Percentiles rank a stretch among this genome's conserved stretches.
Conservation (phyloP, 306 rosid species). For the Arachis stenosperma region DNA sequence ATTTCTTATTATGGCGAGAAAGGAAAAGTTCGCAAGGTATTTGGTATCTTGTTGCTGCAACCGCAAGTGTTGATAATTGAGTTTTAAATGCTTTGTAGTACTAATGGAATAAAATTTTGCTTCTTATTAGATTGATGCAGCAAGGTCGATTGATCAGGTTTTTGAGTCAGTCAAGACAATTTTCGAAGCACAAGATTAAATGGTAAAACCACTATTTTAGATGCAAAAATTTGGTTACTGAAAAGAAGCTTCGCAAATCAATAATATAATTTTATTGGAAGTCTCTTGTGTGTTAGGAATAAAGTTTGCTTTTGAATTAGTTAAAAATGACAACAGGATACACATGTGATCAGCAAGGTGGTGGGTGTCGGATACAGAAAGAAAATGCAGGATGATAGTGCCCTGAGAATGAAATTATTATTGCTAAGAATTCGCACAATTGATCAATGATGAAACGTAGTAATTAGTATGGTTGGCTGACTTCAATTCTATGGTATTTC, state of each 20-base stretch:
- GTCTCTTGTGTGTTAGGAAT: background rate
- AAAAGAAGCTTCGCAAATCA: constrained; percentile 37
- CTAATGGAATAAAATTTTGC: constrained; percentile 24
- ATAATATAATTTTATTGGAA: no score
- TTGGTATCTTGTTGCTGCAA: constrained; percentile 19
- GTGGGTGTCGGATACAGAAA: no score
- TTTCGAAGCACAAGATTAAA: constrained; percentile 74
- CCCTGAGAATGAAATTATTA: background rate
- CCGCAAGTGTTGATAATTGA: background rate
- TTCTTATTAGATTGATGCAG: constrained; percentile 80
- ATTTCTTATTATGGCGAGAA: constrained; percentile 69
- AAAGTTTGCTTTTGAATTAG: background rate
- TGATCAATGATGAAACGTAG: constrained; percentile 7
- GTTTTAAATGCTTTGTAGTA: constrained; percentile 29
- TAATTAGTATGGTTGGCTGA: background rate
- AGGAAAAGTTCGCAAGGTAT: constrained; percentile 88
- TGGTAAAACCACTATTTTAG: constrained; percentile 62
- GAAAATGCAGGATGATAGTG: background rate
- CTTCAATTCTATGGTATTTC: constrained; percentile 40
- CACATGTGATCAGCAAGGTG: no score
- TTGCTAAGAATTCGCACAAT: constrained; percentile 13
- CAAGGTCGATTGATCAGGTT: constrained; percentile 77
- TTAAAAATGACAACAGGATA: background rate
- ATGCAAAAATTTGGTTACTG: constrained; percentile 44
- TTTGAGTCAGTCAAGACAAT: constrained; percentile 78